Percentiles rank a stretch among this genome's conserved stretches.
These are phyloP conservation scores for Diatrype stigma DNA, from an alignment of 2,329 filamentous ascomycete genomes.

Conservation along the genomic window DNA sequence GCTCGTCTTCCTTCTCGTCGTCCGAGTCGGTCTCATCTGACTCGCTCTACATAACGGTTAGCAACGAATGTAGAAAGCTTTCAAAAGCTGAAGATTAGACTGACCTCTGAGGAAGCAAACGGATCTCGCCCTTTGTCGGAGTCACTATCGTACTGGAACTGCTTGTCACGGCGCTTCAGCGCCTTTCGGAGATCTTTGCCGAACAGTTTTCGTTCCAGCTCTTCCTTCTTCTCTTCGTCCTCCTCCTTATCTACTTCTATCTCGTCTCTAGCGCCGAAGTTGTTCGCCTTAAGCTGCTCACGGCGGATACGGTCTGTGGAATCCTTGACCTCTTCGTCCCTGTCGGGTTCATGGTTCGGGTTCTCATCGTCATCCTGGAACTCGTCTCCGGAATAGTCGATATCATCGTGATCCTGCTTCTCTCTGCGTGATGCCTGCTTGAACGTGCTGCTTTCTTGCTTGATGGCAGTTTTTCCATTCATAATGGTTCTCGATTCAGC, in stretches of 20 bases:
- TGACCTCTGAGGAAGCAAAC: constrained; percentile 44
- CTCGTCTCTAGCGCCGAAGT: constrained; percentile 70
- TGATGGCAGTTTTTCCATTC: constrained; percentile 55
- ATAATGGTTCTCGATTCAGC: constrained; percentile 60
- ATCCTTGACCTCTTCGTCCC: constrained; percentile 76
- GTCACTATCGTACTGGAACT: constrained; percentile 79
- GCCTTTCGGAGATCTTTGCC: constrained; percentile 78
- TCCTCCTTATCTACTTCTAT: constrained; percentile 70
- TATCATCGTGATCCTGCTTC: constrained; percentile 65
- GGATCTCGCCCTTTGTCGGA: constrained; percentile 45
- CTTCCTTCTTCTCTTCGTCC: constrained; percentile 64
- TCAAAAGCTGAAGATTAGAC: constrained; percentile 26
- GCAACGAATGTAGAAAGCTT: constrained; percentile 17
- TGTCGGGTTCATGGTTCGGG: constrained; percentile 67
- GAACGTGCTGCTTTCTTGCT: constrained; percentile 64
- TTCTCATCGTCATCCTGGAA: constrained; percentile 90
- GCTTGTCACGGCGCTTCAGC: constrained; percentile 78
- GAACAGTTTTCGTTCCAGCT: constrained; percentile 63
- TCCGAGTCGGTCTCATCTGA: constrained; percentile 39
- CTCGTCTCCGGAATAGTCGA: constrained; percentile 64
- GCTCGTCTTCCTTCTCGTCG: constrained; percentile 53
- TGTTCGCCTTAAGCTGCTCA: constrained; percentile 81
- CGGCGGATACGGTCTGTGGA: constrained; percentile 69
- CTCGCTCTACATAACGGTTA: constrained; percentile 26
- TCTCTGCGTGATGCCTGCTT: constrained; percentile 58